Evolutionary conservation across 192 early-diverging fungal genomes (phyloP).

Genomic region (Coemansia sp.): DNA sequence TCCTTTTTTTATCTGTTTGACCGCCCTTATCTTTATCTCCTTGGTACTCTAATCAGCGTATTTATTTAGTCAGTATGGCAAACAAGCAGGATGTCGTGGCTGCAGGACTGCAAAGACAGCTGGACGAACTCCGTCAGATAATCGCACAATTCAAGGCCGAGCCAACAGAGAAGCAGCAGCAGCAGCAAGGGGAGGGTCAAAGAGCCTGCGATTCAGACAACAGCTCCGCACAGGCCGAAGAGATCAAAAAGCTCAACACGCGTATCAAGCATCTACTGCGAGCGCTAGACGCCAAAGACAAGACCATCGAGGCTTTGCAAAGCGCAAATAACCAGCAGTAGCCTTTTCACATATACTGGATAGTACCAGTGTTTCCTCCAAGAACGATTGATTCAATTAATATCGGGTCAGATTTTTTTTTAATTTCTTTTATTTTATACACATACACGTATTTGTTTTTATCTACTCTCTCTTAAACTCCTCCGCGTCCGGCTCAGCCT

Average conservation of each 20-base stretch:
- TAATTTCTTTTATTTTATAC: too few relatives aligned
- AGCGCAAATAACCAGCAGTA: too few relatives aligned
- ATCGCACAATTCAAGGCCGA: conserved; percentile 1
- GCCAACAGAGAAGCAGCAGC: neutral
- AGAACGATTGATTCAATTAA: too few relatives aligned
- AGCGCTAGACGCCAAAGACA: conserved; percentile 33
- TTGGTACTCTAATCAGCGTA: too few relatives aligned
- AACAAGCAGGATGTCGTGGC: conserved; percentile 1
- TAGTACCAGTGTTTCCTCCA: too few relatives aligned
- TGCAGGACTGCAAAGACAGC: conserved; percentile 32
- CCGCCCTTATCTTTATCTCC: too few relatives aligned
- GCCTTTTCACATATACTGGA: too few relatives aligned
- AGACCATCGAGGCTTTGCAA: conserved; percentile 11
- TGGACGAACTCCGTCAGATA: conserved; percentile 32
- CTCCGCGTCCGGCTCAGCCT: conserved; percentile 23
- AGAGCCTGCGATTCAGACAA: too few relatives aligned
- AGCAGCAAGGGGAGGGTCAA: neutral
- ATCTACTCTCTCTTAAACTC: conserved; percentile 20
- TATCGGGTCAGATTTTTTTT: neutral
- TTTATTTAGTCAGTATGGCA: neutral
- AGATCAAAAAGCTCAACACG: conserved; percentile 23
- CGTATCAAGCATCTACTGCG: conserved; percentile 35
- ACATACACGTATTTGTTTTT: too few relatives aligned
- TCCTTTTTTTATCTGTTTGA: too few relatives aligned
- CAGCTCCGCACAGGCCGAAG: too few relatives aligned